Evolutionary conservation across 202 grass and related monocot species (phyloP).

Genomic region (Schoenoplectus tabernaemontani): DNA sequence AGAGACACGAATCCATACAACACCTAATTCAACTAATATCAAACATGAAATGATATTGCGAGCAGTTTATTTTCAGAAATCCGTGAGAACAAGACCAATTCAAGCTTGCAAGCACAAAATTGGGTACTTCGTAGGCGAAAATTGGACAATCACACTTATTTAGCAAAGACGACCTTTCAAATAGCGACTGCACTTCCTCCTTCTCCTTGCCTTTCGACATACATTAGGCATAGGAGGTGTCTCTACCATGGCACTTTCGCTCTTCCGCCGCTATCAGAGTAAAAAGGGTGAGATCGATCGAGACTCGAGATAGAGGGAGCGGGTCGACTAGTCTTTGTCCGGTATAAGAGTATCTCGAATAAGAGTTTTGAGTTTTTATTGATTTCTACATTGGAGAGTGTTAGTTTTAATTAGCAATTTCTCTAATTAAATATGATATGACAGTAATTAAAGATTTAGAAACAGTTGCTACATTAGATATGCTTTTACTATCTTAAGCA

Average conservation of each 20-base stretch:
- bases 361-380: too few relatives aligned
- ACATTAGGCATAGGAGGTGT: background rate
- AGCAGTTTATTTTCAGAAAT: background rate
- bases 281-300: background rate
- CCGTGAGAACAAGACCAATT: background rate
- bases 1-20: background rate
- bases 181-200: background rate
- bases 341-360: too few relatives aligned
- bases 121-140: background rate
- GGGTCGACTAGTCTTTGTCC: background rate
- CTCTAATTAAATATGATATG: too few relatives aligned
- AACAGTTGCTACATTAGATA: too few relatives aligned
- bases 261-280: background rate
- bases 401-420: too few relatives aligned
- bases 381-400: too few relatives aligned
- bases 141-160: background rate
- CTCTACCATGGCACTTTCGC: background rate
- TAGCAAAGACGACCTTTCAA: constrained; percentile 10
- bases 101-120: background rate
- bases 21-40: background rate
- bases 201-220: constrained; percentile 5
- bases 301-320: background rate
- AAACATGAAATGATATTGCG: background rate
- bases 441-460: too few relatives aligned
- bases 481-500: too few relatives aligned